phyloP scores from a whole-genome alignment of 192 early-diverging fungal genomes.

The Paraglomus brasilianum region DNA sequence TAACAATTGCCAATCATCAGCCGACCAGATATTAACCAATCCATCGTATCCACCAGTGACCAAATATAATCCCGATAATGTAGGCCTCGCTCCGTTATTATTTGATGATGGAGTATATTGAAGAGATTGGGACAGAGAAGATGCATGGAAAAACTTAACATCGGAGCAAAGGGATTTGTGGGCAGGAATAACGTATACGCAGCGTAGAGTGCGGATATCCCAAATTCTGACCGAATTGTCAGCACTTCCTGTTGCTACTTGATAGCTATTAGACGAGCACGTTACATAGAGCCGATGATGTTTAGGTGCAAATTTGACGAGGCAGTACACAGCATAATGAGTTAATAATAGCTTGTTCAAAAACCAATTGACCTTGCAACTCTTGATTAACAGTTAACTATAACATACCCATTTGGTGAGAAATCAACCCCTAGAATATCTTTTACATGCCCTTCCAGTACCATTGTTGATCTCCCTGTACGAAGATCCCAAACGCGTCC shows the following conservation, averaged over 20 bases:
- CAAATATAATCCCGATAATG: conserved; percentile 72
- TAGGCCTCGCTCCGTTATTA: conserved; percentile 33
- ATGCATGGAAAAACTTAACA: conserved; percentile 62
- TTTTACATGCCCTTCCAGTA: conserved; percentile 88
- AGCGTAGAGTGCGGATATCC: conserved; percentile 81
- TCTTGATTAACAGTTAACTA: background rate
- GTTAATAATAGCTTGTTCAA: background rate
- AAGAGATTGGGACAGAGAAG: conserved; percentile 35
- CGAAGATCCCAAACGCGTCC: conserved; percentile 96
- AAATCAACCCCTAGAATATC: conserved; percentile 88
- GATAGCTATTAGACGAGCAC: conserved; percentile 50
- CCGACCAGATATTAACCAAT: conserved; percentile 88
- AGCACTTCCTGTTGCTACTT: conserved; percentile 86
- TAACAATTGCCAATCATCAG: conserved; percentile 90
- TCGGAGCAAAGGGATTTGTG: conserved; percentile 89
- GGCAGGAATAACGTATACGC: conserved; percentile 83
- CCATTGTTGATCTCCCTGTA: conserved; percentile 85
- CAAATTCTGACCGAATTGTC: conserved; percentile 92
- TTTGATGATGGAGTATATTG: conserved; percentile 32
- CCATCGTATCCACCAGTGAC: conserved; percentile 86
- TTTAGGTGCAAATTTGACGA: background rate
- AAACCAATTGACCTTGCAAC: background rate
- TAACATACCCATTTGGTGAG: conserved; percentile 74
- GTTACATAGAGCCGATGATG: background rate
- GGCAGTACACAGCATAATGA: background rate